Percentiles rank a stretch among this genome's conserved stretches.
Evolutionary conservation across 805 yeast species (phyloP).

Genomic region (Maudiozyma turicensis): DNA sequence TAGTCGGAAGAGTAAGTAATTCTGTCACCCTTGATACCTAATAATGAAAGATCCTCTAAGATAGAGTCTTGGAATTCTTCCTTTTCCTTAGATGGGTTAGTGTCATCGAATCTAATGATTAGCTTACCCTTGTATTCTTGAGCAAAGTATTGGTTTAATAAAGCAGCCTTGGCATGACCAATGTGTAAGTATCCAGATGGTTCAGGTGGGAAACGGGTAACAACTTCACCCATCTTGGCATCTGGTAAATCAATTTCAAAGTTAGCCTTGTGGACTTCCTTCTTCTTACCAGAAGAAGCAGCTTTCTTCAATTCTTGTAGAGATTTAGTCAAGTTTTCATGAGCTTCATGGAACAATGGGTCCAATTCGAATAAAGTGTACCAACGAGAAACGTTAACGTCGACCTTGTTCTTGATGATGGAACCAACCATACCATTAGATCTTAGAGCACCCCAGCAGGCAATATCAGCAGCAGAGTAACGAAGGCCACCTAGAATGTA

Average conservation of each 20-base stretch:
- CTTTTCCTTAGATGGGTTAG: constrained; percentile 96
- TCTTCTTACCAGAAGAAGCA: constrained; percentile 57
- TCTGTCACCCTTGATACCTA: constrained; percentile 88
- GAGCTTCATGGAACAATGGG: constrained; percentile 57
- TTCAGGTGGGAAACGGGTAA: constrained; percentile 98
- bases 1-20: constrained; percentile 89
- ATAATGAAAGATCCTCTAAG: constrained; percentile 77
- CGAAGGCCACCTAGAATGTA: constrained; percentile 54
- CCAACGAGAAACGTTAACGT: constrained; percentile 89
- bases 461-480: constrained; percentile 71
- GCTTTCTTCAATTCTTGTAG: constrained; percentile 65
- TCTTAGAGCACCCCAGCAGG: constrained; percentile 89
- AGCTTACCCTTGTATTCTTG: constrained; percentile 91
- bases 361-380: constrained; percentile 66
- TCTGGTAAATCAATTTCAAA: constrained; percentile 87
- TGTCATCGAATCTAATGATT: constrained; percentile 94
- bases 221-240: constrained; percentile 91
- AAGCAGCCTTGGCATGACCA: constrained; percentile 98
- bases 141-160: constrained; percentile 93
- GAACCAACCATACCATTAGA: constrained; percentile 91
- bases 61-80: constrained; percentile 90
- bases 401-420: constrained; percentile 73
- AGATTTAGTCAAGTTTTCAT: constrained; percentile 57
- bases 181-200: constrained; percentile 96
- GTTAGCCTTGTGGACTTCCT: constrained; percentile 87